These are phyloP conservation scores for Davidsoniella neocaledoniae DNA, from an alignment of 2,329 filamentous ascomycete species.

Conservation along the genomic window DNA sequence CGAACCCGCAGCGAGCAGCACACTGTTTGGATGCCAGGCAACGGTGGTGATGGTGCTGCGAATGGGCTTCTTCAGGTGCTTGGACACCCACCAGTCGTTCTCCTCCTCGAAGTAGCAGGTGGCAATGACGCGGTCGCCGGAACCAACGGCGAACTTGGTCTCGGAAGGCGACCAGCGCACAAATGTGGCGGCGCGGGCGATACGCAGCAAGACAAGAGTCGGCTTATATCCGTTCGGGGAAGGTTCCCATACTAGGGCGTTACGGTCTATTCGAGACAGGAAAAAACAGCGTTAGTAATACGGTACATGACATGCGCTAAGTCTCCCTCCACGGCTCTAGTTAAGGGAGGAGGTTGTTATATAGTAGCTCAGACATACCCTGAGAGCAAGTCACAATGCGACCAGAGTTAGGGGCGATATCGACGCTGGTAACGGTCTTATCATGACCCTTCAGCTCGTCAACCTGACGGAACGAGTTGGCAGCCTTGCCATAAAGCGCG, in stretches of 20 bases:
- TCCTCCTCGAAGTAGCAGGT: slow-evolving; percentile 98
- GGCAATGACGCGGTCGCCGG: slow-evolving; percentile 85
- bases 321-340: not conserved
- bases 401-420: slow-evolving; percentile 79
- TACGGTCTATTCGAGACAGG: slow-evolving; percentile 51
- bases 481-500: slow-evolving; percentile 66
- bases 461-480: slow-evolving; percentile 62
- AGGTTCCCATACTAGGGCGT: slow-evolving; percentile 95
- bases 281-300: not conserved
- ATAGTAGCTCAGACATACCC: slow-evolving; percentile 33
- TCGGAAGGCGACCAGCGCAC: slow-evolving; percentile 95
- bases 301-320: not conserved
- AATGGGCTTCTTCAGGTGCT: slow-evolving; percentile 98
- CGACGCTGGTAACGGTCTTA: slow-evolving; percentile 89
- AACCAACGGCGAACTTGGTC: slow-evolving; percentile 94
- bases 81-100: slow-evolving; percentile 99
- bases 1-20: slow-evolving; percentile 85
- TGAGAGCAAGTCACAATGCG: slow-evolving; percentile 97
- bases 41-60: slow-evolving; percentile 91
- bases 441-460: slow-evolving; percentile 94
- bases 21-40: slow-evolving; percentile 94
- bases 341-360: not conserved
- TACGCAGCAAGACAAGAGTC: slow-evolving; percentile 87
- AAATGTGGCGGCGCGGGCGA: slow-evolving; percentile 91
- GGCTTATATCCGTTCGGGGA: slow-evolving; percentile 90